Base-by-base conservation (phyloP, 169 alveolate genomes). In the Babesia microti region DNA sequence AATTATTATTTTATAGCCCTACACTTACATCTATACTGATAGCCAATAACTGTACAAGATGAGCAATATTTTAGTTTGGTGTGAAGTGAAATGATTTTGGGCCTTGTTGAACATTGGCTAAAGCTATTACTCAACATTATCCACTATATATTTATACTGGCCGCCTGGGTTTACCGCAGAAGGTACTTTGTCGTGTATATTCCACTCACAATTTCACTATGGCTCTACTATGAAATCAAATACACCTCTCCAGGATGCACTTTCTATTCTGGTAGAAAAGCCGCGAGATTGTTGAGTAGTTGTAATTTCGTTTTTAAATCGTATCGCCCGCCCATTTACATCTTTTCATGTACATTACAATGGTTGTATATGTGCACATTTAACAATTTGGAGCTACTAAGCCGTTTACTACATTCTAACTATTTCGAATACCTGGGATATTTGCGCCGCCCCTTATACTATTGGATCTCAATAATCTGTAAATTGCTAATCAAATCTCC, bases 161-260 rank as follows among this genome's bases (percentile, higher is more conserved):
- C n/a, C n/a, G n/a, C n/a, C n/a, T n/a, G n/a, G n/a, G n/a, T n/a
- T n/a, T n/a, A n/a, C n/a, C 3, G 46, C 4, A 42, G 28, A 28
- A 0, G 18, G 19, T 6, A 19, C 1, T 9, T 11, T 11, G 3
- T n/a, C 43, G 5, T 23, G 3, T 4, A 22, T 0, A 19, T 17
- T 9, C n/a, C 12, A 11, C 21, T 19, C 0, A 28, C 42, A 1
- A 12, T 54, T 11, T 15, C 14, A 12, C 36, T 46, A 1, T 43
- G 57, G 54, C 65, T 54, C n/a, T 65, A 65, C 46, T 65, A 65
- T 19, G 70, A 65, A 56, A 27, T 65, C 26, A 24, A 22, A 11
- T 54, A 34, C 29, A 69, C 55, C 19, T 26, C 76, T 14, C 69
- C 67, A 5, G 76, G 53, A 4, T 65, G 76, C 14, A 45, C 76